A percentile compares a stretch with the other conserved stretches of the same genome.
These are phyloP conservation scores for Epichloe coenophiala DNA, from an alignment of 2,329 filamentous ascomycete species.

Conservation along the genomic window DNA sequence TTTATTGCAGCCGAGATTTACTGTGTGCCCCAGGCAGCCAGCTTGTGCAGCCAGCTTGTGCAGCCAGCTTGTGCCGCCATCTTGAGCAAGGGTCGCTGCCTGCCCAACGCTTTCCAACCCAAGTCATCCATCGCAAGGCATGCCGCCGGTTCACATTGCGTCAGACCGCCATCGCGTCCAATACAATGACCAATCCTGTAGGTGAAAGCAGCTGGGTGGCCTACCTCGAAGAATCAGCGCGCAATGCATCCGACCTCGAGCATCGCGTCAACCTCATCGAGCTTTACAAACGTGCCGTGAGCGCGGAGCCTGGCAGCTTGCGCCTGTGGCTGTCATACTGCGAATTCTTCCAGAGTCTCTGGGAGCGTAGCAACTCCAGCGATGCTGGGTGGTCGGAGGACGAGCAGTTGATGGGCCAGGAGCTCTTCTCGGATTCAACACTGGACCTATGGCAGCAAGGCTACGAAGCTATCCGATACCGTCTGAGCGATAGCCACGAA, in stretches of 20 bases:
- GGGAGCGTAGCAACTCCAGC: conserved; percentile 47
- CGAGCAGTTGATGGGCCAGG: conserved; percentile 53
- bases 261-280: conserved; percentile 58
- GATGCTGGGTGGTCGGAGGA: conserved; percentile 46
- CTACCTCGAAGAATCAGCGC: conserved; percentile 59
- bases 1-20: too few species aligned
- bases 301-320: conserved; percentile 59
- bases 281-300: conserved; percentile 54
- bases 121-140: neutral
- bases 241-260: conserved; percentile 47
- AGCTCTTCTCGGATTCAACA: conserved; percentile 56
- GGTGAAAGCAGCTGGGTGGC: conserved; percentile 69
- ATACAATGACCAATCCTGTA: conserved; percentile 41
- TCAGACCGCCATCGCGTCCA: conserved; percentile 4
- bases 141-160: neutral
- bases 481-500: conserved; percentile 61
- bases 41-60: too few species aligned
- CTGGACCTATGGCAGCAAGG: conserved; percentile 59
- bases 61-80: neutral
- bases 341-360: conserved; percentile 63
- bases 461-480: conserved; percentile 57
- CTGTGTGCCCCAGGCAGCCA: too few species aligned
- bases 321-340: conserved; percentile 67
- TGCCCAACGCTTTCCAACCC: neutral
- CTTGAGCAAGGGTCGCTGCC: neutral